These are phyloP conservation scores for Neophaeococcomyces aloes DNA, from an alignment of 2,329 filamentous ascomycete species.

Conservation along the genomic window DNA sequence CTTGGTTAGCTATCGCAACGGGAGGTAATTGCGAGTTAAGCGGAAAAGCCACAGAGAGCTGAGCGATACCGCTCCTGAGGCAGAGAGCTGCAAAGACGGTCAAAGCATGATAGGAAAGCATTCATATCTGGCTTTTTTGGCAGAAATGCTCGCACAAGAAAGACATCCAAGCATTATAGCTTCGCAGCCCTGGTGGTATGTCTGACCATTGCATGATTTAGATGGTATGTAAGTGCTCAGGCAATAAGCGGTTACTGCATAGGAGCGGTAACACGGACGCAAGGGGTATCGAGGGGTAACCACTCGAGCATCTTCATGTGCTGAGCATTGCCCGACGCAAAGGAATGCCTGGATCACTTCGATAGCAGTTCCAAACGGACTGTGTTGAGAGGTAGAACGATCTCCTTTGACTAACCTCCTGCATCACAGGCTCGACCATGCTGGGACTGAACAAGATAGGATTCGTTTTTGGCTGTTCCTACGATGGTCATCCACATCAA, in stretches of 20 bases:
- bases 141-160: slow-evolving; percentile 3
- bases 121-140: slow-evolving; percentile 21
- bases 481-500: no score
- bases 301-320: not conserved
- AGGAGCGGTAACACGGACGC: not conserved
- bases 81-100: slow-evolving; percentile 13
- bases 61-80: slow-evolving; percentile 28
- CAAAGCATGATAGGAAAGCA: slow-evolving; percentile 20
- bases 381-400: not conserved
- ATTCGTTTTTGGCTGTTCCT: no score
- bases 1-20: slow-evolving; percentile 57
- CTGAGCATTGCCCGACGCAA: no score
- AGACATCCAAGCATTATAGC: not conserved
- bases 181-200: not conserved
- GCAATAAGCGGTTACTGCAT: not conserved
- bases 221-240: not conserved
- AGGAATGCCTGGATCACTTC: not conserved
- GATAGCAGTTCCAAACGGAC: no score
- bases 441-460: slow-evolving; percentile 23
- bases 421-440: slow-evolving; percentile 31
- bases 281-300: slow-evolving; percentile 1
- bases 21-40: slow-evolving; percentile 77
- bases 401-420: not conserved
- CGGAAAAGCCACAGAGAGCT: slow-evolving; percentile 47
- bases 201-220: not conserved